Conservation (phyloP, 164 flowering plant species). For the Warburgia ugandensis region DNA sequence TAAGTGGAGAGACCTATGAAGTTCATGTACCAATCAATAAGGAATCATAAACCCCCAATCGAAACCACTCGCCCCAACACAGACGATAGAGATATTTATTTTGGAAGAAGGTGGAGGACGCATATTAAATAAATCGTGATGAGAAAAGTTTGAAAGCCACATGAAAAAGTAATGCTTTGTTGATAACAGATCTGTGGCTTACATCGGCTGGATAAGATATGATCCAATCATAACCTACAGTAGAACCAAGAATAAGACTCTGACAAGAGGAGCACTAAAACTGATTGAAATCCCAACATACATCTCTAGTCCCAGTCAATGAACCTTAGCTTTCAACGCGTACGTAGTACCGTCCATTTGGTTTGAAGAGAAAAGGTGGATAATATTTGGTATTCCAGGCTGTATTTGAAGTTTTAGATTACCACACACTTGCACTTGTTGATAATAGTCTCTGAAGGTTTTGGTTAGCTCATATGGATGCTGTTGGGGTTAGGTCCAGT, state of each 20-base stretch:
- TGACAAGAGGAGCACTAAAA: too few relatives aligned
- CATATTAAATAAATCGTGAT: not conserved
- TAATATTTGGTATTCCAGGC: constrained; percentile 6
- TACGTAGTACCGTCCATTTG: too few relatives aligned
- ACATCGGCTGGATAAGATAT: constrained; percentile 12
- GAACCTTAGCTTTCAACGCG: constrained; percentile 6
- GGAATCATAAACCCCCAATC: constrained; percentile 2
- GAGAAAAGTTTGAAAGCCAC: not conserved
- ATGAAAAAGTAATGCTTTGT: not conserved
- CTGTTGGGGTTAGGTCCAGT: not conserved
- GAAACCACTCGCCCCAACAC: too few relatives aligned
- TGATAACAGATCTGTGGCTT: constrained; percentile 16
- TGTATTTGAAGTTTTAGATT: not conserved
- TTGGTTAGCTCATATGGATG: not conserved
- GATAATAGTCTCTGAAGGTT: not conserved
- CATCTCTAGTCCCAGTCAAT: constrained; percentile 1
- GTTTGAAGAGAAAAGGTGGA: too few relatives aligned
- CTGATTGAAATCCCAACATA: too few relatives aligned
- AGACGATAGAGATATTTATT: not conserved
- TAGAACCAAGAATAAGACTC: not conserved
- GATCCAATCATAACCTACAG: constrained; percentile 13
- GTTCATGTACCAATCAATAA: constrained; percentile 14
- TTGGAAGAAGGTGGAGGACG: not conserved
- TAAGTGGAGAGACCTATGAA: constrained; percentile 17
- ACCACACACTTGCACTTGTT: too few relatives aligned